phyloP scores from a whole-genome alignment of 306 rosid species.

The Dicorynia guianensis region DNA sequence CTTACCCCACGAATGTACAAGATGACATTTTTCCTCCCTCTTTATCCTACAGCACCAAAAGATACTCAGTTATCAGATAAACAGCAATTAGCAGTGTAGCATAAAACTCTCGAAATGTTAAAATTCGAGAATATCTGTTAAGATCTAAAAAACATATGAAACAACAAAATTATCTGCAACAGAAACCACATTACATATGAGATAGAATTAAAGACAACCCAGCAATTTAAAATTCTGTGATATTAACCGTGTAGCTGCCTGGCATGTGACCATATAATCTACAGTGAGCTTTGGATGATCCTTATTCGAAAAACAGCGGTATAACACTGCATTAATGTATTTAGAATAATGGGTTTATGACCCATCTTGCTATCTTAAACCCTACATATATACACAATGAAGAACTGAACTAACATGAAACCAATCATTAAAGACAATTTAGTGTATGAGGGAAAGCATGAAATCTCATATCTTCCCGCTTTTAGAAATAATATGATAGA shows the following conservation, averaged over 20 bases:
- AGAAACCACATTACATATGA: constrained; percentile 10
- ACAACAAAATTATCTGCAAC: background rate
- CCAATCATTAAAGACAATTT: constrained; percentile 10
- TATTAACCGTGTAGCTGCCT: constrained; percentile 24
- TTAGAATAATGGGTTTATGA: constrained; percentile 28
- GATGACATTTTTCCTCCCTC: constrained; percentile 8
- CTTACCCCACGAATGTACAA: constrained; percentile 41
- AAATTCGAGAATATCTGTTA: constrained; percentile 17
- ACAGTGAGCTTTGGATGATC: constrained; percentile 16
- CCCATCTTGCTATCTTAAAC: background rate
- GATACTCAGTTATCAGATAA: constrained; percentile 26
- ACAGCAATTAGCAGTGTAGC: background rate
- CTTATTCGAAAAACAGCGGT: background rate
- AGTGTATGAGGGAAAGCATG: constrained; percentile 23
- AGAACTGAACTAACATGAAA: constrained; percentile 31
- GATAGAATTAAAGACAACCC: background rate
- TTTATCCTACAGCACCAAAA: constrained; percentile 45
- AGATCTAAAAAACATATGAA: constrained; percentile 22
- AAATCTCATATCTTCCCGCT: constrained; percentile 24
- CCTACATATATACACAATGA: background rate
- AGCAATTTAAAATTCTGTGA: background rate
- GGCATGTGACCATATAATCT: constrained; percentile 14
- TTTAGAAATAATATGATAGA: background rate
- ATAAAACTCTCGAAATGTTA: background rate
- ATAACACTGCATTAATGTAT: constrained; percentile 2